Conservation (phyloP, 148 eudicot species). For the Rhododendron ferrugineum region DNA sequence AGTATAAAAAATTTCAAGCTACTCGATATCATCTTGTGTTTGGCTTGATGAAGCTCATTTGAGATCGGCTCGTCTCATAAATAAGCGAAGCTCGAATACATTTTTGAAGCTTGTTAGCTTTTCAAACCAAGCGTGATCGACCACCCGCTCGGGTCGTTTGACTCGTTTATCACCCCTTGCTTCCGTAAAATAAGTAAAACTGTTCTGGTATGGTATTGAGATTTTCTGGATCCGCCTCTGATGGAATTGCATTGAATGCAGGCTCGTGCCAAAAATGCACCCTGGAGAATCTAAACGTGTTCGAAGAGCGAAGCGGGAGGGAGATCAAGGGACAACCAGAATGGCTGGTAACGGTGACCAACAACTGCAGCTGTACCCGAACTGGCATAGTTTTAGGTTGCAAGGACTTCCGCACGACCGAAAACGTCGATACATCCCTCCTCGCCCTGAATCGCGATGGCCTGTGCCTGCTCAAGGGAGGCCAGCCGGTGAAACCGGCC, state of each 20-base stretch:
- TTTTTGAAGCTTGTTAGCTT: no score
- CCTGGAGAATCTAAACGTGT: not conserved
- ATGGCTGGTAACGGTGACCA: not conserved
- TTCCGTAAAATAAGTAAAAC: no score
- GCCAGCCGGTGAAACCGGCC: not conserved
- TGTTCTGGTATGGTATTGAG: not conserved
- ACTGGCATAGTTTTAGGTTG: not conserved
- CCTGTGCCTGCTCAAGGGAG: not conserved
- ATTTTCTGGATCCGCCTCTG: not conserved
- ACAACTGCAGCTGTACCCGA: not conserved
- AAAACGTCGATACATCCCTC: not conserved
- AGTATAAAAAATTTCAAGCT: no score
- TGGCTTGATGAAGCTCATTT: no score
- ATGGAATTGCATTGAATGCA: not conserved
- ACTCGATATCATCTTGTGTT: no score
- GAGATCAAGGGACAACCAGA: not conserved
- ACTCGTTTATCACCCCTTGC: no score
- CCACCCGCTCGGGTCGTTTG: no score
- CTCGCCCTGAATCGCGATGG: not conserved
- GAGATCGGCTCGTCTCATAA: no score
- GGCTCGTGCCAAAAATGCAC: not conserved
- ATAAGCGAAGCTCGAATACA: no score
- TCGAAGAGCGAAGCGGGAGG: not conserved
- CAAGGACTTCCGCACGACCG: not conserved
- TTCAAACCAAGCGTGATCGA: no score